Percentiles rank a stretch among this genome's conserved stretches.
Evolutionary conservation across 805 yeast species (phyloP).

Genomic region (Hermanozyma aechmeae): DNA sequence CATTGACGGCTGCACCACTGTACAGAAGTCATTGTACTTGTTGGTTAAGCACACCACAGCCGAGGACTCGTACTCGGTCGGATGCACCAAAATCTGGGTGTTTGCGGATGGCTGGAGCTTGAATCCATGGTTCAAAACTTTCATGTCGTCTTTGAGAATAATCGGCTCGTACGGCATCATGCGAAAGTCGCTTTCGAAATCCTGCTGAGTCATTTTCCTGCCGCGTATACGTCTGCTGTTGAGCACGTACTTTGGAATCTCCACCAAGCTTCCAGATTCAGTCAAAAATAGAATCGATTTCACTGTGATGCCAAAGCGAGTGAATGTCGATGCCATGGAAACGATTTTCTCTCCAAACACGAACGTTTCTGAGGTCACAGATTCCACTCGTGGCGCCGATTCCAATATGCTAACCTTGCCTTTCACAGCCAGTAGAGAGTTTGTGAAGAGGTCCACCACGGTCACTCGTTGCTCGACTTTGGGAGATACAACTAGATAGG

Average conservation of each 20-base stretch:
- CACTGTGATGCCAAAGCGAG: constrained; percentile 59
- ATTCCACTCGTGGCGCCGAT: too few species aligned
- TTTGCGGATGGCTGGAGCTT: constrained; percentile 12
- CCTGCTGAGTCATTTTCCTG: constrained; percentile 40
- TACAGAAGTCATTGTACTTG: constrained; percentile 59
- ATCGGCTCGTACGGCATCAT: constrained; percentile 58
- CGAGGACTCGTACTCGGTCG: constrained; percentile 75
- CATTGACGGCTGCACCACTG: constrained; percentile 69
- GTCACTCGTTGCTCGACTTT: constrained; percentile 46
- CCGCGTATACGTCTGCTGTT: constrained; percentile 63
- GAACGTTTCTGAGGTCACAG: too few species aligned
- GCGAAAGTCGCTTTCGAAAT: constrained; percentile 47
- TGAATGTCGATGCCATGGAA: constrained; percentile 42
- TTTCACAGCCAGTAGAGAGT: too few species aligned
- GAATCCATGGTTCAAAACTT: constrained; percentile 28
- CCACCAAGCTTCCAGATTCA: constrained; percentile 50
- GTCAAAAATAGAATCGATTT: constrained; percentile 56
- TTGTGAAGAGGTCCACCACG: constrained; percentile 66
- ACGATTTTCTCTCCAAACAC: constrained; percentile 51
- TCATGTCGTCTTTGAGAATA: constrained; percentile 25
- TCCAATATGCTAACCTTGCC: too few species aligned
- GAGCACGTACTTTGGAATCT: constrained; percentile 60
- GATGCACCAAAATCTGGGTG: constrained; percentile 17
- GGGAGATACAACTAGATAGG: constrained; percentile 46
- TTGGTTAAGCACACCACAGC: constrained; percentile 58